A percentile compares a stretch with the other conserved stretches of the same genome.
Conservation (phyloP, 129 eudicot species). For the Tagetes erecta region DNA sequence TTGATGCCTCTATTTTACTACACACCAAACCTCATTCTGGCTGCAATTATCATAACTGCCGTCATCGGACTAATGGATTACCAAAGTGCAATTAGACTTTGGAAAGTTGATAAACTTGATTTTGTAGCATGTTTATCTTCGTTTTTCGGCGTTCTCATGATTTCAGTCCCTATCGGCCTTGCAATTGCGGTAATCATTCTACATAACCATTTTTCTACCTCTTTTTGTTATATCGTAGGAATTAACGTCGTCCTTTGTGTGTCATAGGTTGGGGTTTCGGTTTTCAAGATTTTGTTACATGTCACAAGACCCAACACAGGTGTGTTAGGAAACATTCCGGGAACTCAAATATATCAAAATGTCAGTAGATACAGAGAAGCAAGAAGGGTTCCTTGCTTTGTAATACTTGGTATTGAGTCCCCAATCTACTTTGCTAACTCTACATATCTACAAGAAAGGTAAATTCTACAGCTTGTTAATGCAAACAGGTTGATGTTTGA, state of each 20-base stretch:
- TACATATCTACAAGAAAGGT: conserved; percentile 93
- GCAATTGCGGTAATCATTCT: conserved; percentile 70
- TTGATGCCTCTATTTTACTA: conserved; percentile 89
- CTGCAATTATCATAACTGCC: conserved; percentile 94
- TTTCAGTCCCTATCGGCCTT: conserved; percentile 92
- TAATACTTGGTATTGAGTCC: conserved; percentile 76
- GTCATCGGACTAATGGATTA: conserved; percentile 91
- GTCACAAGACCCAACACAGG: conserved; percentile 91
- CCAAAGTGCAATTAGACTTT: conserved; percentile 55
- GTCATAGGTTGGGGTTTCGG: conserved; percentile 87
- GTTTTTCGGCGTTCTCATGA: conserved; percentile 86
- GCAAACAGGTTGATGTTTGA: neutral
- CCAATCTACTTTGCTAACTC: conserved; percentile 94
- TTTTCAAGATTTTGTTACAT: conserved; percentile 88
- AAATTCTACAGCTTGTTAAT: neutral
- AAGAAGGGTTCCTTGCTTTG: conserved; percentile 72
- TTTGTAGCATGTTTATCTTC: conserved; percentile 82
- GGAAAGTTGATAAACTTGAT: conserved; percentile 97
- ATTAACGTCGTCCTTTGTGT: conserved; percentile 7
- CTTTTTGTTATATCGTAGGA: neutral
- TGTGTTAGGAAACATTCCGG: conserved; percentile 75
- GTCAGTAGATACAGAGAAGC: conserved; percentile 74
- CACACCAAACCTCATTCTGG: conserved; percentile 87
- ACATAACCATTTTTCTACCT: neutral
- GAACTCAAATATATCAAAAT: conserved; percentile 78